Evolutionary conservation across 495 filamentous ascomycete species (phyloP), one percentile per base, ranked within the genome.

Genomic region (Hyaloscypha bicolor): DNA sequence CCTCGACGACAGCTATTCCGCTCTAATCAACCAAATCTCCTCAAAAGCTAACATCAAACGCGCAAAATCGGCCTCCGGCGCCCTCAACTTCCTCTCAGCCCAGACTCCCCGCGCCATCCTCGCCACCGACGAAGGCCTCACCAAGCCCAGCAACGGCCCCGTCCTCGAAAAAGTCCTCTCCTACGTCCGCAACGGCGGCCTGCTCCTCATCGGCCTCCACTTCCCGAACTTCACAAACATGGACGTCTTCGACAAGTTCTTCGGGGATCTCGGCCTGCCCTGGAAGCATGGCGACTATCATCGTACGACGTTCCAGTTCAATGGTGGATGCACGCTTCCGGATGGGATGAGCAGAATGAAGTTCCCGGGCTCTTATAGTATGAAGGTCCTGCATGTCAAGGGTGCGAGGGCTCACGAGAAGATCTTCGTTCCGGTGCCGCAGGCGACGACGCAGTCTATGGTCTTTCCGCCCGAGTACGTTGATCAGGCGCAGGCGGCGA

Each of bases 351-450:
- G 71, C 30, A 56, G 55, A 58, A 42, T 32, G 32, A 63, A 48
- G 29, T 73, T 84, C 21, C 75, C 78, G 19, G 33, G 55, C 16
- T 62, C 69, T 33, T 82, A 80, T 71, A 80, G 76, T 68, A 79
- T 80, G 74, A 83, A 82, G 74, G 78, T 73, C 6, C 62, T 81
- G 9, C 78, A 79, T 68, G 66, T 83, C 37, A 72, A 76, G 67
- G 67, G 74, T 59, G 76, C 76, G 6, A 52, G 31, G 37, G 42
- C 35, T 16, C 25, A 69, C 3, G 71, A 77, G 37, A 78, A 69
- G 62, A 63, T 80, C 9, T 80, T 77, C 74, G 55, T 73, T 29
- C 76, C 78, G 9, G 56, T 66, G 48, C 25, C 35, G 8, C 57
- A 68, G 14, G 66, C 72, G 12, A 61, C 35, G 30, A 72, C 71